A percentile compares a stretch with the other conserved stretches of the same genome.
Conservation (phyloP, 768 basidiomycete genomes). For the Lepiota venenata region DNA sequence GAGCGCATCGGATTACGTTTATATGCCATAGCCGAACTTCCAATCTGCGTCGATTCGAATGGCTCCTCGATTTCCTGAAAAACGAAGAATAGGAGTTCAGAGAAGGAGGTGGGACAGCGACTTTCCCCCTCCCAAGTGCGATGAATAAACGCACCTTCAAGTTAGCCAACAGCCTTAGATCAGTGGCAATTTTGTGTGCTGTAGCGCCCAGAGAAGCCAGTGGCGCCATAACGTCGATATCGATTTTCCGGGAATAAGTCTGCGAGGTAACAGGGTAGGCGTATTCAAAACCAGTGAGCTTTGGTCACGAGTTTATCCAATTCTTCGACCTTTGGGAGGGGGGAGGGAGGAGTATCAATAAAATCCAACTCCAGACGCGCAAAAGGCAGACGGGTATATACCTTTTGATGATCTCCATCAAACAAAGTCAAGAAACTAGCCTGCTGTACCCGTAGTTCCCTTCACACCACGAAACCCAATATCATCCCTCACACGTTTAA, state of each 20-base stretch:
- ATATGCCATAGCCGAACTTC: slow-evolving; percentile 97
- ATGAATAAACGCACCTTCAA: slow-evolving; percentile 60
- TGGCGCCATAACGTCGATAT: slow-evolving; percentile 87
- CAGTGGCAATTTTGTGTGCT: slow-evolving; percentile 97
- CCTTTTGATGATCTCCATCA: slow-evolving; percentile 93
- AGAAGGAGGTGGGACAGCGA: too few relatives aligned
- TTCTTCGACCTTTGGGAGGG: slow-evolving; percentile 62
- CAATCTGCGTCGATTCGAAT: slow-evolving; percentile 98
- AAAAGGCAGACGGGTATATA: slow-evolving; percentile 18
- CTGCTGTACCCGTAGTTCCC: slow-evolving; percentile 98
- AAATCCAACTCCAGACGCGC: background rate
- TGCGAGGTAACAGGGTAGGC: slow-evolving; percentile 98
- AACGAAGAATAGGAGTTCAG: background rate
- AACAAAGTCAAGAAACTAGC: slow-evolving; percentile 94
- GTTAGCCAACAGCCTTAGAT: slow-evolving; percentile 90
- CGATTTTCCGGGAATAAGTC: slow-evolving; percentile 98
- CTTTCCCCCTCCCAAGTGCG: background rate
- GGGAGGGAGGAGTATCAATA: too few relatives aligned
- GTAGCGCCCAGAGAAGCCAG: slow-evolving; percentile 90
- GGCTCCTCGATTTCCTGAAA: slow-evolving; percentile 93
- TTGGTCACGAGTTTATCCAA: slow-evolving; percentile 88
- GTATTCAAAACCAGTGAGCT: slow-evolving; percentile 88
- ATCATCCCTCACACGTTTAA: slow-evolving; percentile 86
- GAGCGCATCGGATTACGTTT: slow-evolving; percentile 99
- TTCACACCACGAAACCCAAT: slow-evolving; percentile 98